Base-by-base conservation (phyloP, 441 rosid genomes). In the Gossypium davidsonii region DNA sequence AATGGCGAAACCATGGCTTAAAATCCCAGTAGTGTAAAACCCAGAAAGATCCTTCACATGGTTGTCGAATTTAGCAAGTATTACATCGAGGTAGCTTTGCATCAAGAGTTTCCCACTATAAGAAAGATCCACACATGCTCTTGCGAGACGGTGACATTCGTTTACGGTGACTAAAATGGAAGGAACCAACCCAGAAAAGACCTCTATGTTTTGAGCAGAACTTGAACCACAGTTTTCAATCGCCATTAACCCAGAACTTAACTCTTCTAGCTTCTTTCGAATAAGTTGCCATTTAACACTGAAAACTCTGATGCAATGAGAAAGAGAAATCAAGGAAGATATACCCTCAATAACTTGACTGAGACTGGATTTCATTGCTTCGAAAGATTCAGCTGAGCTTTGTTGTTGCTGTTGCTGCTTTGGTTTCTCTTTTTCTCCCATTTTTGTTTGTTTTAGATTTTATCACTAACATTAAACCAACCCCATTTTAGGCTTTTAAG, bases 31-130 rank as follows among this genome's bases (percentile, higher is more conserved):
- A 6, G 86, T 78, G 83, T 87, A 91, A 79, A 94, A 78, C 81
- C 84, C 89, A 42, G 89, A 80, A 20, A 94, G 83, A 61, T 82
- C 83, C 79, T 83, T 87, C 18, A 83, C 70, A 15, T 85, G 87
- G 0, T 65, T 64, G 53, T 89, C 96, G 58, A 92, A 81, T 69
- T 79, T 94, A 1, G 86, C 77, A 2, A 88, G 83, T 64, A 91
- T 73, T 3, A 87, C 82, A 72, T 94, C 98, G 72, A 94, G 83
- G 81, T 92, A 96, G 67, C 98, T 92, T 83, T 94, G 97, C 98
- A 94, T 94, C 85, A 92, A 79, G 15, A 94, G 94, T 93, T 92
- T 92, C 11, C 99, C 99, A 63, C 88, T 85, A 84, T 83, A 94
- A 0, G 93, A 82, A 73, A 89, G 86, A 83, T 92, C 88, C 56